Evolutionary conservation across 2,329 filamentous ascomycete genomes (phyloP), one percentile per base, ranked within the genome.

Genomic region (Pestalotiopsis sp.): DNA sequence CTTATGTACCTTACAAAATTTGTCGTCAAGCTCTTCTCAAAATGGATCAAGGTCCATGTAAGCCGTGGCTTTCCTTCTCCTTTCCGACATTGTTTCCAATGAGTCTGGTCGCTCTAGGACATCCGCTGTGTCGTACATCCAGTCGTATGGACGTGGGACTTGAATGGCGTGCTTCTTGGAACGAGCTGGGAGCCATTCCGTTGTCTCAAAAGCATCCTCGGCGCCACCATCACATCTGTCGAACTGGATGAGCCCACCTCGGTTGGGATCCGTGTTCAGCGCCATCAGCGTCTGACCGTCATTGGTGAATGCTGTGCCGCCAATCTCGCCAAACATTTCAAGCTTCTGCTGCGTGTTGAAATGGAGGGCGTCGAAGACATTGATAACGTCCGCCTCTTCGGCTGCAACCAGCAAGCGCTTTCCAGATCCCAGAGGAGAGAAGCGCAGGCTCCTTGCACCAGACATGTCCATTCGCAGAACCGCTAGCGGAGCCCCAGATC

Each of bases 261-360:
- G 87, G 66, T 84, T 81, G 49, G 78, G 79, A 74, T 95, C 92
- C 63, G 86, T 87, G 73, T 92, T 93, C 11, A 92, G 86, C 2
- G 93, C 83, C 65, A 89, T 86, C n/a, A 95, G 79, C 67, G 91
- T 88, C 67, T 88, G 85, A 0, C 92, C 93, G 63, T 90, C 89
- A 55, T 91, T 88, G 4, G 90, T 83, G 71, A 94, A 90, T 23
- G 85, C 84, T 3, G 92, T 81, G 20, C 93, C 93, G 7, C 88
- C 92, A 69, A 93, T 88, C 74, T 93, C 91, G 45, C 93, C 92
- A 77, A 95, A 94, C 67, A 94, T 86, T 70, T 93, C 91, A 11
- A 95, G 80, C 0, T 87, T 88, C 78, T 95, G 92, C 77, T 90
- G 89, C n/a, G 85, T 85, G 25, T 83, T 79, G 73, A 90, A 93